phyloP scores from a whole-genome alignment of 768 basidiomycete genomes.

The Kwoniella sp. region DNA sequence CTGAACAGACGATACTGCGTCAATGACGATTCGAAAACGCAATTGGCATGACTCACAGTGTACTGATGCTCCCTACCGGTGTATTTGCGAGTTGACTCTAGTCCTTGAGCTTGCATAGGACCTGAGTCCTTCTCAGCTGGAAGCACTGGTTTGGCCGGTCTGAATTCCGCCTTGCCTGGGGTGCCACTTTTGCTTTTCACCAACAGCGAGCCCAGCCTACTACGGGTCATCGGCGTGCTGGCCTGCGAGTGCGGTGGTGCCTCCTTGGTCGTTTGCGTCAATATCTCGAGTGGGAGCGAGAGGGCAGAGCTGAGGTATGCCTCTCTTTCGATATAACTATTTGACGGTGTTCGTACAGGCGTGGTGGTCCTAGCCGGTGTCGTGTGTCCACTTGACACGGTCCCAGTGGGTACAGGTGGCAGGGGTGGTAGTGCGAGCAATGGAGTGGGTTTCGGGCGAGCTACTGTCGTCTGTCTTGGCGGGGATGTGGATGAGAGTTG shows the following conservation, averaged over 20 bases:
- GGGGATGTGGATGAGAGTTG: too few relatives aligned
- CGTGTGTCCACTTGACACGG: too few relatives aligned
- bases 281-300: constrained; percentile 24
- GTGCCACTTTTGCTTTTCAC: constrained; percentile 2
- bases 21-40: background rate
- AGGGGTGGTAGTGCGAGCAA: background rate
- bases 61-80: constrained; percentile 4
- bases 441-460: background rate
- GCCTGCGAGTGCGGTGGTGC: background rate
- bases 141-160: too few relatives aligned
- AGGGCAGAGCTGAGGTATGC: constrained; percentile 34
- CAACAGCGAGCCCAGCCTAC: constrained; percentile 8
- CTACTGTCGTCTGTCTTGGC: too few relatives aligned
- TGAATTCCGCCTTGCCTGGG: too few relatives aligned
- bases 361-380: too few relatives aligned
- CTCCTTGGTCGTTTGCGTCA: constrained; percentile 3
- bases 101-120: too few relatives aligned
- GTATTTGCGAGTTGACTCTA: too few relatives aligned
- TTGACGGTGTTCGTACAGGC: constrained; percentile 8
- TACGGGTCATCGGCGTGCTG: constrained; percentile 6
- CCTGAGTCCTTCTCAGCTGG: too few relatives aligned
- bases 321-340: constrained; percentile 21
- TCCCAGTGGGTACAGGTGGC: too few relatives aligned
- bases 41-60: background rate
- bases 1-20: background rate